A percentile compares a stretch with the other conserved stretches of the same genome.
Conservation (phyloP, 495 filamentous ascomycete genomes). For the Talaromyces borbonicus region DNA sequence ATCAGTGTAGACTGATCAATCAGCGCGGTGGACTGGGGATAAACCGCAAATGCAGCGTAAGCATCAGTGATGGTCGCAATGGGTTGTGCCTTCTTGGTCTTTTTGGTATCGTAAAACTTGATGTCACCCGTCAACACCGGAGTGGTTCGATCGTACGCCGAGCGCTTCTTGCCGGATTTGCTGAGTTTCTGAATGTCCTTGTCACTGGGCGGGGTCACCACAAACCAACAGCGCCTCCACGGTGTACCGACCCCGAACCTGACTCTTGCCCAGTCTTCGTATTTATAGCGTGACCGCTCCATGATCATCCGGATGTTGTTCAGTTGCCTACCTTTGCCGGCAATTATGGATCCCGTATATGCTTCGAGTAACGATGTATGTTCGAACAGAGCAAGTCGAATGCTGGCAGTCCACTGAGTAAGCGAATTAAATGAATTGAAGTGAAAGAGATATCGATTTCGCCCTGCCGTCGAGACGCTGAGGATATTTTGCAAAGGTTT, state of each 20-base stretch:
- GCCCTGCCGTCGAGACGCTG: conserved; percentile 87
- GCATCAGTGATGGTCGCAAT: conserved; percentile 87
- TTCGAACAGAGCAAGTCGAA: conserved; percentile 91
- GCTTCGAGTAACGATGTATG: conserved; percentile 88
- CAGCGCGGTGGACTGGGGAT: conserved; percentile 83
- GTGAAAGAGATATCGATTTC: conserved; percentile 90
- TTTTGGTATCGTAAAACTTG: conserved; percentile 90
- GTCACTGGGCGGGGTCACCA: conserved; percentile 83
- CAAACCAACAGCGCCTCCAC: conserved; percentile 95
- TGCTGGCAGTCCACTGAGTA: conserved; percentile 91
- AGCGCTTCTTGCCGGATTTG: conserved; percentile 76
- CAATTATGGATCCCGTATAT: conserved; percentile 92
- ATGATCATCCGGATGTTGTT: conserved; percentile 84
- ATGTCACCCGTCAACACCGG: conserved; percentile 73
- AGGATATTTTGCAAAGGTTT: conserved; percentile 85
- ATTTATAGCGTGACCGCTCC: conserved; percentile 60
- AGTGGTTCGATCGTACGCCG: conserved; percentile 62
- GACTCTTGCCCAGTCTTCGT: conserved; percentile 92
- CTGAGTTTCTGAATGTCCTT: conserved; percentile 78
- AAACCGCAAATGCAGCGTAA: conserved; percentile 89
- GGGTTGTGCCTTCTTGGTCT: conserved; percentile 82
- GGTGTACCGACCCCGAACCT: conserved; percentile 93
- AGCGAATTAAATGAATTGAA: conserved; percentile 92
- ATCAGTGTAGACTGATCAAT: conserved; percentile 92
- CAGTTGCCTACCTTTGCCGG: conserved; percentile 79